Base-by-base conservation (phyloP, 2,329 filamentous ascomycete genomes). In the Ciborinia camelliae region DNA sequence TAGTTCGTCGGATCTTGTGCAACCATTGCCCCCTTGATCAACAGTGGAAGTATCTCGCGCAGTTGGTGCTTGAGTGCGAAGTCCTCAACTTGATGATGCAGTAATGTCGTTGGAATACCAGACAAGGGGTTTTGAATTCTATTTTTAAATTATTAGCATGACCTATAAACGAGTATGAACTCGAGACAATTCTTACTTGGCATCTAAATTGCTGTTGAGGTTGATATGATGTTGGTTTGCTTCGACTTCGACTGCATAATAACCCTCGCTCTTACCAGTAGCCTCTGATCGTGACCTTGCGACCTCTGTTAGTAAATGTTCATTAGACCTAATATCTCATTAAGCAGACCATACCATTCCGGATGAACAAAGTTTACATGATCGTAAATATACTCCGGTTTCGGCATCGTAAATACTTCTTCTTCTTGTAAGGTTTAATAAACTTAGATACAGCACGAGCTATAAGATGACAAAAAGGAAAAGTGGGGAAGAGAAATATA, bases 1-100 rank as follows among this genome's bases (percentile, higher is more conserved):
- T 90, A 87, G 74, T 84, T 90, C 30, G 81, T 80, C 0, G 89
- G 90, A 69, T 88, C 85, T 74, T 91, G 89, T 3, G 90, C 91
- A 15, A 92, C 84, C 9, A 93, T 80, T 5, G 90, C 91, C 41
- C 89, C 90, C 70, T 88, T 89, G 63, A 84, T 81, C 64, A 92
- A 80, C 23, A 88, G 73, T 2, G 79, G 76, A 6, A 85, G 76
- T 67, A 87, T 80, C 58, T 88, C 83, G 2, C 78, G 75, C 39
- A 93, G 79, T 28, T 81, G 81, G 68, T 89, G 84, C 48, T 81
- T 77, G 14, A 78, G 77, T 45, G 86, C 87, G 71, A 90, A 91
- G 18, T 78, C 78, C 64, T 85, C 80, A 48, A 87, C 87, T 62
- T 86, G 77, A 55, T 73, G 72, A 59, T 86, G 76, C 10, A 87